Evolutionary conservation across 306 rosid species (phyloP), one percentile per base, ranked within the genome.

Genomic region (Macrotyloma uniflorum): DNA sequence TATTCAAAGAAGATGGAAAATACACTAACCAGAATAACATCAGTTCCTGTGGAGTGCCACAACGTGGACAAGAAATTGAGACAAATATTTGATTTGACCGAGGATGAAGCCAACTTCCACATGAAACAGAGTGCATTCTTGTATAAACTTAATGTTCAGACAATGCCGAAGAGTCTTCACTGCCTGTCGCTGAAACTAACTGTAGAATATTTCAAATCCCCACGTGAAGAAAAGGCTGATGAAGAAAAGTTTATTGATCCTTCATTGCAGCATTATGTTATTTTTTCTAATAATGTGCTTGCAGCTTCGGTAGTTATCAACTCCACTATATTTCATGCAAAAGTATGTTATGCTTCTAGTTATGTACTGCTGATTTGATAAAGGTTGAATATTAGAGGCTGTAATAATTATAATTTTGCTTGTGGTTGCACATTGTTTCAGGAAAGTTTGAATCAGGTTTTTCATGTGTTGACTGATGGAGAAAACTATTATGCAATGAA

Each of bases 11-110:
- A 79, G 74, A 87, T 89, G 85, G 89, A 92, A 69, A 85, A 84
- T 79, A 49, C 86, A 49, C 85, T 91, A 87, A 77, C 85, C 71
- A 89, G 74, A 83, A 97, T 94, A 43, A 92, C 89, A 91, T 74
- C 88, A 45, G 87, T 92, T 69, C 79, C 86, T 10, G 89, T 95
- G 86, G 98, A 88, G 11, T 95, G 98, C 82, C 82, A 81, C 84
- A 95, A 95, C 66, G 98, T 95, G 85, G 98, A 92, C 89, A 95
- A 95, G 90, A 95, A 95, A 83, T 82, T 95, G 83, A 90, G 98
- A 84, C 98, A 95, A 78, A 83, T 95, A 85, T 87, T 77, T 83
- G 98, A 95, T 80, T 86, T 91, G 90, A 89, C 98, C 19, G 98
- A 93, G 90, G 98, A 95, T 78, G 98, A 95, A 91, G 97, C 98